Evolutionary conservation across 306 rosid species (phyloP), one percentile per base, ranked within the genome.

Genomic region (Fagus crenata): DNA sequence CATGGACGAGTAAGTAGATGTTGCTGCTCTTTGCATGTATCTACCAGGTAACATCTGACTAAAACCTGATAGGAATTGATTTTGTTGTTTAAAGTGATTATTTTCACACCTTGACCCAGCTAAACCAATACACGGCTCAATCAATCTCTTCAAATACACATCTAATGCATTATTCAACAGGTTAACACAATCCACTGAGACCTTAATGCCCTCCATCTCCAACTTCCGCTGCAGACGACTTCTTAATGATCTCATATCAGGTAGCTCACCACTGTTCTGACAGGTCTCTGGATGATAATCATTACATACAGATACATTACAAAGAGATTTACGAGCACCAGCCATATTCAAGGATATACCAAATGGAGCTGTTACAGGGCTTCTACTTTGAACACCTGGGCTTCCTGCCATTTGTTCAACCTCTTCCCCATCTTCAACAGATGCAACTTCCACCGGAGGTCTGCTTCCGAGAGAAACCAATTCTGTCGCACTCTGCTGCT

Each of bases 391-490:
- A 72, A 91, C 89, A 76, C 97, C 79, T 1, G 99, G 97, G 82
- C 97, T 96, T 80, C 89, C 93, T 28, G 96, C 86, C 60, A 71
- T 79, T 86, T 96, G 98, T 82, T 92, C 98, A 61, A 96, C 99
- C 89, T 96, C 99, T 81, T 96, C 99, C 12, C 99, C 99, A 31
- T 96, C 99, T 88, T 96, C 99, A 56, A 96, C 99, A 3, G 98
- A 96, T 31, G 83, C 85, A 84, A 85, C 88, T 78, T 88, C 89
- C 46, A 86, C 83, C 0, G 99, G 99, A 75, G 99, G 98, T 71
- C 97, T 89, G 76, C 99, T 92, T 13, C 97, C 96, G 53, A 96
- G 93, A 81, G 99, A 96, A 85, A 89, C 86, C 88, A 96, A 84
- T 79, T 96, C 99, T 9, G 94, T 91, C 56, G 98, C 90, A 84